Evolutionary conservation across 2,329 filamentous ascomycete species (phyloP), one percentile per base, ranked within the genome.

Genomic region (Chrysosporium keratinophilum): DNA sequence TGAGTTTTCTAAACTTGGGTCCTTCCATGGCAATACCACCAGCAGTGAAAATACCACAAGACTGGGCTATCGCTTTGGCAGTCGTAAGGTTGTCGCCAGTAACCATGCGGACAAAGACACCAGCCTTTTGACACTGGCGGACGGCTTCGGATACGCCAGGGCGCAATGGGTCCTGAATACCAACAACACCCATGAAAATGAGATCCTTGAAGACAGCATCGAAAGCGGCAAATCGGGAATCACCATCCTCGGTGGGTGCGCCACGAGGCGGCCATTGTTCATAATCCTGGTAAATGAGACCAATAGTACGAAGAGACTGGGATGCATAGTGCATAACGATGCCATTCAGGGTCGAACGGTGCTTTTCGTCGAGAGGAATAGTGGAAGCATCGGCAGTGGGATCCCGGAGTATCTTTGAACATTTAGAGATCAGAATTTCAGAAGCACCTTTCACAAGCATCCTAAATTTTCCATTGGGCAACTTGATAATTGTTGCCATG

Each of bases 231-330:
- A 84, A 77, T 31, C 75, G 77, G 5, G 73, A 65, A 61, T 86
- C 81, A 56, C 85, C 82, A 56, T 84, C 79, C 23, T 76, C 67
- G 33, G 69, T 76, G 40, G 72, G 74, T 12, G 74, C 76, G 20
- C 76, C 74, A 44, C 67, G 71, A 1, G 82, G 83, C 17, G 87
- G 85, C 78, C 83, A 86, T 56, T 74, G 75, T 34, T 82, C 75
- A 58, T 86, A 88, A 58, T 90, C 86, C 50, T 80, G 79, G 68
- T 87, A 88, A 12, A 87, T 76, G 54, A 88, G 75, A 37, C 80
- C 85, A 58, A 90, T 88, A 0, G 85, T 89, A 48, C 86, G 82
- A 11, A 90, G 77, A n/a, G 85, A 88, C 33, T 80, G 63, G 31
- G 65, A 61, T 1, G 73, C 73, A 54, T 75, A 76, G 1, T 64